phyloP scores from a whole-genome alignment of 257 asterid genomes.

The Voacanga thouarsii region DNA sequence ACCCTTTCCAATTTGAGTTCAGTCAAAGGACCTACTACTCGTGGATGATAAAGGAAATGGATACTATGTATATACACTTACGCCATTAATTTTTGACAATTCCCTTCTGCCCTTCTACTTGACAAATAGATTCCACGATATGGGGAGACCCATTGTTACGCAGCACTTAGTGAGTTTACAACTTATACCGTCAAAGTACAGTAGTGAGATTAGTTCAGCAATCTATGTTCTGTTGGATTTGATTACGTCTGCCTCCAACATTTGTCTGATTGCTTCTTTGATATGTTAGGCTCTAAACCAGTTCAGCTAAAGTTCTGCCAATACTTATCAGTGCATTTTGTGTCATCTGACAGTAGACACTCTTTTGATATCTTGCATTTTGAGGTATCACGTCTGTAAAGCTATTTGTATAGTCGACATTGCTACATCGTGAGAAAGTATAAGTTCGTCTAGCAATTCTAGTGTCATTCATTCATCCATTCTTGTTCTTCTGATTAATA shows the following conservation, averaged over 20 bases:
- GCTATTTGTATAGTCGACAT: neutral
- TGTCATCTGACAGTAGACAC: neutral
- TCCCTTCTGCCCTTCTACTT: slow-evolving; percentile 1
- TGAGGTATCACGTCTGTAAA: neutral
- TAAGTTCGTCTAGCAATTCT: neutral
- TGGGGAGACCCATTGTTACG: neutral
- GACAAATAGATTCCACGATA: neutral
- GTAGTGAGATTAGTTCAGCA: neutral
- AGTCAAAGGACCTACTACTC: slow-evolving; percentile 11
- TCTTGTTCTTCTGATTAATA: neutral
- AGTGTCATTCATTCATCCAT: neutral
- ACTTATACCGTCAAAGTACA: neutral
- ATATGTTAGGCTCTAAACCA: neutral
- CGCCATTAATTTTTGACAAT: neutral
- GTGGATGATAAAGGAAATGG: slow-evolving; percentile 13
- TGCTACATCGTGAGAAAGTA: neutral
- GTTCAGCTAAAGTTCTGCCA: neutral
- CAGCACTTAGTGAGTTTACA: neutral
- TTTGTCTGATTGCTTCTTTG: neutral
- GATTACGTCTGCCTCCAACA: neutral
- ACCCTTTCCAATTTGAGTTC: slow-evolving; percentile 18
- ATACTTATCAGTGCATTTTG: neutral
- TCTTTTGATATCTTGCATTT: neutral
- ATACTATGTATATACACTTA: slow-evolving; percentile 31
- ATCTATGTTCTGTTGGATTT: neutral